Base-by-base conservation (phyloP, 108 stramenopile genomes). In the Craspedostauros australis region DNA sequence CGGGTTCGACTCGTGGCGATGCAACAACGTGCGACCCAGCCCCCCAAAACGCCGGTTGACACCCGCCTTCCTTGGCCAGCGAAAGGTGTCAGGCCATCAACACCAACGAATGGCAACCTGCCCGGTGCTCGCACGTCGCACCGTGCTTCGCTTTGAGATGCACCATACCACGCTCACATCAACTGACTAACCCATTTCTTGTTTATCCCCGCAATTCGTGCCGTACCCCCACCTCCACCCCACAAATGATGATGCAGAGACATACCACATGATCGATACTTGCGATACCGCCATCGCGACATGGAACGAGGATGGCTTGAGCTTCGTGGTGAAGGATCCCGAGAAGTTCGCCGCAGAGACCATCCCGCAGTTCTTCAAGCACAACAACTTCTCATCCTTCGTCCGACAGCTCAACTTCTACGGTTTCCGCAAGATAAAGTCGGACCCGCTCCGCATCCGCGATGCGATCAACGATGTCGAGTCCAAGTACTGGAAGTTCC, bases 391-490 rank as follows among this genome's bases (percentile, higher is more conserved):
- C 62, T 64, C 70, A 11, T 79, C 76, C 26, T 96, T 96, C 54
- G 93, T 96, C 11, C 84, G 95, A 0, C 95, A 96, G 50, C 74
- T 96, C 39, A 96, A 96, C 63, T 91, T 96, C 58, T 96, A 94
- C 44, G 92, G 86, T 40, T 90, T 90, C 28, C 71, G 82, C 9
- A 90, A 90, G 42, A 85, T 90, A 48, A 83, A 83, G 50, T 70
- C 67, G 22, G 88, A 91, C 44, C 67, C 79, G 23, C 61, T 91
- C 40, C 72, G 76, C 29, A 57, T 91, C 38, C 68, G 44, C 42
- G 62, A 66, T 19, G 54, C 57, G 9, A 82, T 62, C 18, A 57
- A 50, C 8, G 71, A 69, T 24, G 62, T 46, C 3, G 79, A 82
- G 27, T 67, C 74, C 42, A 91, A 77, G 43, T 79, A 64, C 52